Base-by-base conservation (phyloP, 2,329 filamentous ascomycete species). In the Cryoendolithus antarcticus region DNA sequence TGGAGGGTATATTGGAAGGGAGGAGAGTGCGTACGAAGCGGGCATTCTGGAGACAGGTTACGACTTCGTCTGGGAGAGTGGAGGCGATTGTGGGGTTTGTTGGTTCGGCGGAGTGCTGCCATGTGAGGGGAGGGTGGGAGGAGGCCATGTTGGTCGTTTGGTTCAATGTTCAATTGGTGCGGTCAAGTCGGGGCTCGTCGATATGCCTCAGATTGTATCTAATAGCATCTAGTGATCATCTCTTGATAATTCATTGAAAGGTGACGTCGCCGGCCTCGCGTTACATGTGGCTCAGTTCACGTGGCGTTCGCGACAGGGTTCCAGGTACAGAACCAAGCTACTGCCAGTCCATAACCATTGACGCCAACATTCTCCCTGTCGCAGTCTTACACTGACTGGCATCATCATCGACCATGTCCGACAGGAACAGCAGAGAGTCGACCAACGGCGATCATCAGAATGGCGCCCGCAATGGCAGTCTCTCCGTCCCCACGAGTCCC, bases 1-100 rank as follows among this genome's bases (percentile, higher is more conserved):
- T 37, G 24, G 27, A 19, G 42, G 42, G 41, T 32, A 12, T 35
- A 34, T 27, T 13, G 24, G 33, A 27, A 39, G 65, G 73, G n/a
- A n/a, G n/a, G n/a, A 32, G 21, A 30, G 27, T 9, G 53, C 65
- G 43, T 75, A 94, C 86, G 66, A 95, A 98, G 52, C 89, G 81
- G 35, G 89, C 86, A 66, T 95, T 96, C 58, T 93, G 80, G 13
- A 98, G 76, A 58, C 88, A 95, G 54, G 86, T 80, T 9, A 91
- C 74, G 13, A 96, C 91, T 61, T 95, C 88, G 3, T 72, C 67
- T 0, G 91, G 91, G 2, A 96, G 73, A 6, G 73, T 72, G 42
- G 71, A 70, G 30, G 83, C 80, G 43, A 74, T 62, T 58, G 80
- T 76, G 46, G 79, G 81, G 61, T 86, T 71, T 32, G 77, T 85